Percentiles rank a stretch among this genome's conserved stretches.
phyloP scores from a whole-genome alignment of 1,284 basidiomycete species.

The Blastosporella zonata region DNA sequence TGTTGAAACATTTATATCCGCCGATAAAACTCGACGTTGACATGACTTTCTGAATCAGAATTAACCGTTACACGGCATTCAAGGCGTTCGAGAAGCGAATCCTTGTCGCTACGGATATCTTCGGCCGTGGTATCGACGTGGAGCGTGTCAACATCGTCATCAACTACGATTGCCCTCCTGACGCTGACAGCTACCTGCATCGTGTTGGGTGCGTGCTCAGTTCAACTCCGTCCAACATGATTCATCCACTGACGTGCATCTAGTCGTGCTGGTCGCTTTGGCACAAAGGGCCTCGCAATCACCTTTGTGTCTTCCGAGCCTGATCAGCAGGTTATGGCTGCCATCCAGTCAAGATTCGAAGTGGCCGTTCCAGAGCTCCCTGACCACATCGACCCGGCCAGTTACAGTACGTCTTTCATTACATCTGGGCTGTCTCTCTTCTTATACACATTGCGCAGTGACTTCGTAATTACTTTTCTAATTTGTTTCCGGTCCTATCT shows the following conservation, averaged over 20 bases:
- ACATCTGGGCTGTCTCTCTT: not conserved
- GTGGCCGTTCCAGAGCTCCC: slow-evolving; percentile 91
- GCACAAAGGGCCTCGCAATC: slow-evolving; percentile 99
- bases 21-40: slow-evolving; percentile 5
- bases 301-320: slow-evolving; percentile 92
- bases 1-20: slow-evolving; percentile 27
- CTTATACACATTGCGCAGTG: slow-evolving; percentile 27
- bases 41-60: slow-evolving; percentile 46
- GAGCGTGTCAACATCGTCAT: slow-evolving; percentile 97
- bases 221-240: not conserved
- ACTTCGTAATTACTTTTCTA: slow-evolving; percentile 34
- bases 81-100: slow-evolving; percentile 99
- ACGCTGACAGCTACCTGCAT: slow-evolving; percentile 98
- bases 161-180: slow-evolving; percentile 94
- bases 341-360: slow-evolving; percentile 90
- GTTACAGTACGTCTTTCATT: slow-evolving; percentile 65
- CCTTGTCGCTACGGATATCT: slow-evolving; percentile 96
- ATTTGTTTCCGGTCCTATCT: slow-evolving; percentile 15
- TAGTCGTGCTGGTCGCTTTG: slow-evolving; percentile 97
- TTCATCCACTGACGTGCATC: slow-evolving; percentile 1
- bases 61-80: slow-evolving; percentile 97
- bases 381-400: slow-evolving; percentile 88
- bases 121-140: slow-evolving; percentile 96
- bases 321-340: slow-evolving; percentile 91
- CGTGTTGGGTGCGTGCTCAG: slow-evolving; percentile 78